These are phyloP conservation scores for Diaporthe citrichinensis DNA, from an alignment of 2,329 filamentous ascomycete species.

Conservation along the genomic window DNA sequence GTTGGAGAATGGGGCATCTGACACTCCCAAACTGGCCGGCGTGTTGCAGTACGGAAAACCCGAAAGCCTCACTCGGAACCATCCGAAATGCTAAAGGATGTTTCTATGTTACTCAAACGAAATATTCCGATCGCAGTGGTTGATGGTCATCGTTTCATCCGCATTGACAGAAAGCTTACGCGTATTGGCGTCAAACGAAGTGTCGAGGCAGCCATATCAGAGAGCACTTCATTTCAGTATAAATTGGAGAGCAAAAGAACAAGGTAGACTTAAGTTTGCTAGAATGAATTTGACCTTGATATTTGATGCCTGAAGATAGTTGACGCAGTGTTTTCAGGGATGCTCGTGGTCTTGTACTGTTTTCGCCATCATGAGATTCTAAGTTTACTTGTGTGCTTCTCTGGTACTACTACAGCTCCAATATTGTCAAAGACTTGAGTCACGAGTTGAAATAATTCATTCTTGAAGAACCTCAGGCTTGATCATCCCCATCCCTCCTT, in stretches of 20 bases:
- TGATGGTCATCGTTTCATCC: not conserved
- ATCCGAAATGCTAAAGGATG: not conserved
- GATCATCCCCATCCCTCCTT: not conserved
- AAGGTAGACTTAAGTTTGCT: too few species aligned
- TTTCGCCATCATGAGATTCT: not conserved
- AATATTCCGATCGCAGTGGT: fast-evolving
- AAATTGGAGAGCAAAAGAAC: too few species aligned
- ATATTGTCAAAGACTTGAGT: fast-evolving
- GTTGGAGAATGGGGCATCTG: constrained; percentile 9
- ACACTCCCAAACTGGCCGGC: not conserved
- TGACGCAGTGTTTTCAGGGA: not conserved
- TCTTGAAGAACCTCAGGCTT: not conserved
- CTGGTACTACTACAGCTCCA: not conserved
- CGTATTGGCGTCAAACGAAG: too few species aligned
- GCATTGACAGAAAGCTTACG: too few species aligned
- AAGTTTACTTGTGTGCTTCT: not conserved
- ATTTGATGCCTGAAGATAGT: too few species aligned
- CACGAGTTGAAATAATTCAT: too few species aligned
- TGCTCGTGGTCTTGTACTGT: not conserved
- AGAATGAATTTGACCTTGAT: too few species aligned
- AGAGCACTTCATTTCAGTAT: too few species aligned
- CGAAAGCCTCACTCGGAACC: not conserved
- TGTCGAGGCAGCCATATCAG: too few species aligned
- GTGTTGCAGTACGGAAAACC: constrained; percentile 16
- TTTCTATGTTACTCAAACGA: too few species aligned